Conservation (phyloP, 2,329 filamentous ascomycete species). For the Cytospora piceae region DNA sequence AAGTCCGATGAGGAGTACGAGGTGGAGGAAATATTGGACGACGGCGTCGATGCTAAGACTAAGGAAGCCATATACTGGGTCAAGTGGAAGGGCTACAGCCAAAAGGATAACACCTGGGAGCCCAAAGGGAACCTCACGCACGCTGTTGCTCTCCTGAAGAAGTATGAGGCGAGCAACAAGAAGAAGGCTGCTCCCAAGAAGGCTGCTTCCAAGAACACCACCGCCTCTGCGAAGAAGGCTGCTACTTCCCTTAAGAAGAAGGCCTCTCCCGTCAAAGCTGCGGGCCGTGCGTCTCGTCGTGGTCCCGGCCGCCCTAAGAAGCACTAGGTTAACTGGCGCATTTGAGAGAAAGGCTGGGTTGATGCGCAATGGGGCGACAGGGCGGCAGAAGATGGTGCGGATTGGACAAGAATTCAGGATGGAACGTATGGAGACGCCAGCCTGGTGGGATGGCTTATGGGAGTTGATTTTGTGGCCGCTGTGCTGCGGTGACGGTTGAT, state of each 20-base stretch:
- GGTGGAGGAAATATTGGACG: slow-evolving; percentile 52
- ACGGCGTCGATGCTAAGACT: slow-evolving; percentile 43
- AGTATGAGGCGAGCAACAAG: slow-evolving; percentile 42
- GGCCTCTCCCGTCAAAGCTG: slow-evolving; percentile 16
- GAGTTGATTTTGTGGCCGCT: background rate
- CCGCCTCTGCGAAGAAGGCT: slow-evolving; percentile 17
- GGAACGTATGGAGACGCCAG: background rate
- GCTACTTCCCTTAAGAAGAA: slow-evolving; percentile 10
- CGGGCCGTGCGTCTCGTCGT: slow-evolving; percentile 11
- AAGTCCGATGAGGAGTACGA: slow-evolving; percentile 44
- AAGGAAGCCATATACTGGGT: slow-evolving; percentile 50
- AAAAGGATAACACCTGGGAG: slow-evolving; percentile 57
- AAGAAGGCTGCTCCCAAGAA: slow-evolving; percentile 20
- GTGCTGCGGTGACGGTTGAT: background rate
- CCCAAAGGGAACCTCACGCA: slow-evolving; percentile 49
- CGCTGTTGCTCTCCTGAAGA: slow-evolving; percentile 43
- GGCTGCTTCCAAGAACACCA: slow-evolving; percentile 27
- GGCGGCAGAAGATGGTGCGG: background rate
- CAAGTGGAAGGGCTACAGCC: slow-evolving; percentile 56
- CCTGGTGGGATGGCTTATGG: background rate
- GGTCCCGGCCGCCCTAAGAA: slow-evolving; percentile 22
- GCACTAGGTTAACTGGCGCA: background rate
- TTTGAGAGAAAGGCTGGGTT: slow-evolving; percentile 11
- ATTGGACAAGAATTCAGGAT: background rate
- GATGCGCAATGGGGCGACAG: background rate